Base-by-base conservation (phyloP, 345 rosid genomes). In the Gossypium bickii region DNA sequence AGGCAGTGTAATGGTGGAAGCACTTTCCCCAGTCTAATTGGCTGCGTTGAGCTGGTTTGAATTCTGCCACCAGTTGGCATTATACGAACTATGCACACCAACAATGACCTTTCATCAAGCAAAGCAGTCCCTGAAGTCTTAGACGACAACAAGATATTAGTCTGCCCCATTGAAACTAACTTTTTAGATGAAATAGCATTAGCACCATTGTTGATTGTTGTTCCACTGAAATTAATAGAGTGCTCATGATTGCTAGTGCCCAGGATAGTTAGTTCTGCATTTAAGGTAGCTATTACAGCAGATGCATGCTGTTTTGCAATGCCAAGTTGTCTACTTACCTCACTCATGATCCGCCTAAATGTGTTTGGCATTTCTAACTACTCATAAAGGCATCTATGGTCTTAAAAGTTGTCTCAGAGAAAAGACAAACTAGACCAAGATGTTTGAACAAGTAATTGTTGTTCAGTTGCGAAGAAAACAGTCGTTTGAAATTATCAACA, bases 1-100 rank as follows among this genome's bases (percentile, higher is more conserved):
- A 91, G 93, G 98, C 99, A 94, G 75, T 86, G 98, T 47, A 94
- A 78, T 60, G 99, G 99, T 25, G 94, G 87, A 81, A 94, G 93
- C 99, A 94, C 93, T 84, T 94, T 93, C 2, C 94, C 97, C 52
- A 94, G 85, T 77, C 98, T 91, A 77, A 90, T 91, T 47, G 94
- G 94, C 41, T 91, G 92, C 98, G 98, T 94, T 80, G 98, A 87
- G 77, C 89, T 86, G 38, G 93, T 93, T 61, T 84, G 88, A 34
- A 34, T 34, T 34, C 41, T 34, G 41, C 41, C 41, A 34, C 41
- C 41, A 34, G 41, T 34, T 34, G 99, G 98, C 79, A 94, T 86
- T 3, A 98, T 91, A 59, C 98, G 98, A 74, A 89, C 93, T 38
- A 94, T 87, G 84, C 98, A 94, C 68, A 97, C 83, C 89, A 29